Percentiles rank a stretch among this genome's conserved stretches.
These are phyloP conservation scores for Leccinum disarticulatum DNA, from an alignment of 768 basidiomycete genomes.

Conservation along the genomic window DNA sequence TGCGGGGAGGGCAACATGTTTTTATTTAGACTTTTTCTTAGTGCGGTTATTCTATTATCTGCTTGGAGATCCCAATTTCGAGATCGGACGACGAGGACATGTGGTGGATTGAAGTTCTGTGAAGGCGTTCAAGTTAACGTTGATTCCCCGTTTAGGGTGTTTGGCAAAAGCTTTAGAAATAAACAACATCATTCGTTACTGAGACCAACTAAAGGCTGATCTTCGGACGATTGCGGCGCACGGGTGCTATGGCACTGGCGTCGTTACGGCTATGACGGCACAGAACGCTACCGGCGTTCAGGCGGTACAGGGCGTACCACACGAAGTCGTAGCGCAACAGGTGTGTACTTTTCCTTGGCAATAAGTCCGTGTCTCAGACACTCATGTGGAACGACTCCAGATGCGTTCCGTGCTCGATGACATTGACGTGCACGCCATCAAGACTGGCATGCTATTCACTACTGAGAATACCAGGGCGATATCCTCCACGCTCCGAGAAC, in stretches of 20 bases:
- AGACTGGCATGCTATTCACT: too few species aligned
- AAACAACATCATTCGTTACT: slow-evolving; percentile 16
- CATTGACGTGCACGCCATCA: too few species aligned
- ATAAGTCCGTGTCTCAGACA: too few species aligned
- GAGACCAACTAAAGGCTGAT: background rate
- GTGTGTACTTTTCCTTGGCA: slow-evolving; percentile 30
- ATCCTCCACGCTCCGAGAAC: too few species aligned
- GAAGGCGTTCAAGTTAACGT: too few species aligned
- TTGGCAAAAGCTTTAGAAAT: slow-evolving; percentile 28
- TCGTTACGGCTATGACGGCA: slow-evolving; percentile 82
- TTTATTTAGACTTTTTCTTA: slow-evolving; percentile 14
- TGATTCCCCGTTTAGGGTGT: slow-evolving; percentile 20
- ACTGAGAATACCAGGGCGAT: too few species aligned
- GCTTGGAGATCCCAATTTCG: slow-evolving; percentile 3
- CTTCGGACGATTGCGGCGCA: slow-evolving; percentile 84
- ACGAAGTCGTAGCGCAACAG: slow-evolving; percentile 46
- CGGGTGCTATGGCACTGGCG: slow-evolving; percentile 81
- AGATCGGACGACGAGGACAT: slow-evolving; percentile 27
- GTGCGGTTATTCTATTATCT: slow-evolving; percentile 8
- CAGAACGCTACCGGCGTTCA: slow-evolving; percentile 67
- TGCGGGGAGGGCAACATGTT: slow-evolving; percentile 3
- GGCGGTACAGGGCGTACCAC: slow-evolving; percentile 61
- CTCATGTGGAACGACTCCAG: too few species aligned
- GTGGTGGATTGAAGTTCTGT: too few species aligned
- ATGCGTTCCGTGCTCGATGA: too few species aligned